Evolutionary conservation across 1,284 basidiomycete genomes (phyloP).

Genomic region (Wallemia ichthyophaga): DNA sequence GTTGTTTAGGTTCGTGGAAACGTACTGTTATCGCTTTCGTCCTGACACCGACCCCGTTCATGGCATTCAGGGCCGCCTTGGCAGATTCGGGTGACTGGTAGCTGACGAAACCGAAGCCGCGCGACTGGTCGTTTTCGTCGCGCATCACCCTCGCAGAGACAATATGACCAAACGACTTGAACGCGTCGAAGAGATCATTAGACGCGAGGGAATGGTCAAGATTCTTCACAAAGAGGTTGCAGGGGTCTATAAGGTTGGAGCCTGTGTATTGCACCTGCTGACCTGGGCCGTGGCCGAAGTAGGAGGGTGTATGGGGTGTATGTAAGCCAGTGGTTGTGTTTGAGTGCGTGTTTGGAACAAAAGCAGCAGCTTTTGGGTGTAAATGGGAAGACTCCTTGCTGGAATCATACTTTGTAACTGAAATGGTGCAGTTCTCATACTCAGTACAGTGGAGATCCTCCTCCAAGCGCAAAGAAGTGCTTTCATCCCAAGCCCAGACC

Average conservation of each 20-base stretch:
- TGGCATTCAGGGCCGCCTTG: constrained; percentile 34
- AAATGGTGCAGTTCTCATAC: background rate
- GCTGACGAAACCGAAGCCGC: constrained; percentile 86
- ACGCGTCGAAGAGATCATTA: constrained; percentile 30
- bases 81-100: constrained; percentile 57
- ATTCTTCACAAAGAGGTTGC: constrained; percentile 57
- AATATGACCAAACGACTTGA: constrained; percentile 11
- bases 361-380: background rate
- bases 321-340: background rate
- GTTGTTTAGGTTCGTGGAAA: constrained; percentile 60
- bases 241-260: constrained; percentile 42
- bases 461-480: background rate
- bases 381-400: background rate
- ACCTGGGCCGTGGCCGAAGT: constrained; percentile 3
- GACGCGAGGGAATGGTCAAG: constrained; percentile 57
- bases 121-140: constrained; percentile 47
- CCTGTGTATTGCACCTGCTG: background rate
- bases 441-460: background rate
- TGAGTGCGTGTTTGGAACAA: too few relatives aligned
- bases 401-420: background rate
- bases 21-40: constrained; percentile 52
- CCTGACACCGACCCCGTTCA: constrained; percentile 43
- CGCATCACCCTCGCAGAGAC: constrained; percentile 71
- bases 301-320: background rate
- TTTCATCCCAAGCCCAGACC: background rate